Base-by-base conservation (phyloP, 2,329 filamentous ascomycete species). In the Xylariaceae sp. region DNA sequence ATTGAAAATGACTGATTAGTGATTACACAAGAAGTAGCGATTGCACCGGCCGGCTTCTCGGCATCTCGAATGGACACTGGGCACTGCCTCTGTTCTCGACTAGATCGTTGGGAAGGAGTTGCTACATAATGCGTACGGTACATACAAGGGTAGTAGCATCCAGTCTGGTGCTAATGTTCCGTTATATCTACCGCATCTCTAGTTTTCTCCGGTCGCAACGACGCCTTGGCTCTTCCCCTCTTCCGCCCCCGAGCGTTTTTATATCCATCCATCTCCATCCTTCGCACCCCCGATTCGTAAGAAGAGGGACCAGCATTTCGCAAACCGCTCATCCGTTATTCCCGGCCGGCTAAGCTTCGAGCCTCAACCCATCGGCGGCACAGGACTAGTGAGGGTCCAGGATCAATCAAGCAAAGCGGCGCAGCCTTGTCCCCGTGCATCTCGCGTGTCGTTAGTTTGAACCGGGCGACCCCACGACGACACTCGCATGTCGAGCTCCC, bases 401-500 rank as follows among this genome's bases (percentile, higher is more conserved):
- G n/a, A 37, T 37, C 35, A 4, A 16, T 33, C 21, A 6, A 4
- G 13, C 18, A 18, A 18, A 37, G 4, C 16, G n/a, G 7, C 30
- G 15, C 10, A 13, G 30, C 30, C 11, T 33, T 33, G 30, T 27
- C 24, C 24, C 24, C 24, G 24, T 5, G 24, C 24, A 35, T 4
- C 37, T 45, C 30, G 37, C 39, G 39, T 24, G 18, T 40, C 13
- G 9, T 15, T 4, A 13, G 13, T 23, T 24, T n/a, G 32, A 9
- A 18, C 6, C 7, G 32, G 32, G 23, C 15, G 39, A 48, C 53
- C 50, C 39, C 26, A 36, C 16, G 33, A 16, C 32, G 26, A 39
- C 32, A 4, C 48, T 45, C 59, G 57, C 60, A 68, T 68, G 66
- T 67, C 66, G 64, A 60, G 63, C 60, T 64, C 65, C 53, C 64